phyloP scores from a whole-genome alignment of 2,329 filamentous ascomycete genomes.

The Metarhizium humberi region DNA sequence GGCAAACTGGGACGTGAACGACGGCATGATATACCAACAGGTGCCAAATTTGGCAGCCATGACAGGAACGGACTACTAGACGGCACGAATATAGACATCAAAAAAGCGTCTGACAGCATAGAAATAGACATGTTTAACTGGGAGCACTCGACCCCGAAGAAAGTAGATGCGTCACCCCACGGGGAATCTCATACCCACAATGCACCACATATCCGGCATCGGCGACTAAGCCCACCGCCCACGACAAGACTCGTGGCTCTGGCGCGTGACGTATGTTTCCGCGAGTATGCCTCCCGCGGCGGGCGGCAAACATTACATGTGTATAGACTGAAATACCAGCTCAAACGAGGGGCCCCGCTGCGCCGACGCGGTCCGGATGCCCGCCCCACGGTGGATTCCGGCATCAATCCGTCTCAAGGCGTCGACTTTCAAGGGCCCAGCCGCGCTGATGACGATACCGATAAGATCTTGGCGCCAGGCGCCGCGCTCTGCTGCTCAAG shows the following conservation, averaged over 20 bases:
- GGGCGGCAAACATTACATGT: not conserved
- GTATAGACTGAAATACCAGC: too few species aligned
- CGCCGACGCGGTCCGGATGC: not conserved
- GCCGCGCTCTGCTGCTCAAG: too few species aligned
- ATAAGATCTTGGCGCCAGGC: too few species aligned
- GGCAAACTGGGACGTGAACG: too few species aligned
- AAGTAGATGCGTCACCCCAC: not conserved
- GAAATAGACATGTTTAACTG: not conserved
- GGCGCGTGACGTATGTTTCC: not conserved
- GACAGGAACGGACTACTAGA: not conserved
- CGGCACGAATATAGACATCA: not conserved
- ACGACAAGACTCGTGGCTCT: not conserved
- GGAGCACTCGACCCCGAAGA: not conserved
- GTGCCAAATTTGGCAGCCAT: not conserved
- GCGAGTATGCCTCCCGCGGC: not conserved
- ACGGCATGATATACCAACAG: too few species aligned
- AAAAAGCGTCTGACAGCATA: not conserved
- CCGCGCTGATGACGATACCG: too few species aligned
- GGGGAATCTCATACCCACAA: not conserved
- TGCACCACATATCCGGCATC: not conserved
- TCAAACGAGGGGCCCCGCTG: too few species aligned
- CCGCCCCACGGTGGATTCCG: not conserved
- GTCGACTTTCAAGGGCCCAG: too few species aligned
- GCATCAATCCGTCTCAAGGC: not conserved
- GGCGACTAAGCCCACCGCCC: not conserved